Conservation (phyloP, 1,139 yeast genomes). For the Debaryomyces sp. region DNA sequence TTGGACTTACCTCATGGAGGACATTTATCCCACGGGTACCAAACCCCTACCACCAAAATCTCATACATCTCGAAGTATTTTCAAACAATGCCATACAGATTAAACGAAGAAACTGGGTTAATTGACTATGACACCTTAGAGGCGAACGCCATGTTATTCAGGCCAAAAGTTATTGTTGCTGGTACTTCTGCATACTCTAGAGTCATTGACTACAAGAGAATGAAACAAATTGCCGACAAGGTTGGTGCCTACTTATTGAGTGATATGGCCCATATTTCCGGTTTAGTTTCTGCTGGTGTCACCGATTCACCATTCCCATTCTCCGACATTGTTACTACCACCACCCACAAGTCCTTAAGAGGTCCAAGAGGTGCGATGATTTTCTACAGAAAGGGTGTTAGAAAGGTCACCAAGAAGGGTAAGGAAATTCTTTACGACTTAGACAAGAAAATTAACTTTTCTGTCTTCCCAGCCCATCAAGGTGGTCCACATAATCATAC, state of each 20-base stretch:
- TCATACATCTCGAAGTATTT: conserved; percentile 91
- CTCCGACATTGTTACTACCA: conserved; percentile 95
- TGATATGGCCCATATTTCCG: conserved; percentile 98
- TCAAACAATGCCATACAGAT: conserved; percentile 96
- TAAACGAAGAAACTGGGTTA: conserved; percentile 80
- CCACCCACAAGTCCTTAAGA: conserved; percentile 95
- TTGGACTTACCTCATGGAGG: conserved; percentile 97
- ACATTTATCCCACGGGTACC: conserved; percentile 95
- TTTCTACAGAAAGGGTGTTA: conserved; percentile 90
- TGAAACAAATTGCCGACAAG: conserved; percentile 86
- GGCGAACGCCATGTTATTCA: conserved; percentile 79
- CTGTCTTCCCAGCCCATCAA: conserved; percentile 98
- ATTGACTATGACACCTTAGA: conserved; percentile 91
- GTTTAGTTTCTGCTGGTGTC: conserved; percentile 90
- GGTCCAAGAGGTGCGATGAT: conserved; percentile 99
- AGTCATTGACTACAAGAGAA: conserved; percentile 85
- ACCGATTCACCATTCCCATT: conserved; percentile 91
- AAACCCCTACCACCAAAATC: conserved; percentile 84
- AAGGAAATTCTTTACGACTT: conserved; percentile 85
- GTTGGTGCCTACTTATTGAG: conserved; percentile 91
- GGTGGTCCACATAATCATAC: conserved; percentile 99
- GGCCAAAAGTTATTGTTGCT: conserved; percentile 94
- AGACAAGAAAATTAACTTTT: conserved; percentile 88
- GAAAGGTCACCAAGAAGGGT: conserved; percentile 84
- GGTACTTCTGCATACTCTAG: conserved; percentile 97